Evolutionary conservation across 371 early-diverging fungal genomes (phyloP), one percentile per base, ranked within the genome.

Genomic region (Syncephalis plumigaleata): DNA sequence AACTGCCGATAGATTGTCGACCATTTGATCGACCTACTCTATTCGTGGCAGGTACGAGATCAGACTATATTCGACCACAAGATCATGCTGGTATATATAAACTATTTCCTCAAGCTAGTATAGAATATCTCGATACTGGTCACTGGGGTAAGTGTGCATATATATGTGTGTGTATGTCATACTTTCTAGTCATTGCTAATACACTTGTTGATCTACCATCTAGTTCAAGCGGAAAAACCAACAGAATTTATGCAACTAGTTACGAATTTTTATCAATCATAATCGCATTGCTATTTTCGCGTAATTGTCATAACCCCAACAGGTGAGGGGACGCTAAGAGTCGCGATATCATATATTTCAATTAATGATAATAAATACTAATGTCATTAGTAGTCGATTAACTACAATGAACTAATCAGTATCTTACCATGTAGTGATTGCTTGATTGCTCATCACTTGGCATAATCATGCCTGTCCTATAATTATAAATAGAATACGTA

Each of bases 221-320:
- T 61, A 77, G 82, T 88, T 15, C 91, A 90, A 62, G 75, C 86
- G 1, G 87, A 88, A 55, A 81, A 75, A 53, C 87, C 47, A 55
- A 20, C 8, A 17, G 69, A 67, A 44, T 74, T 74, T 49, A 16
- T 73, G 25, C 53, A 65, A 8, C 46, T 66, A 20, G 66, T 74
- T 15, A 62, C 61, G 2, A 48, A 55, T 16, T 76, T 76, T 59
- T 55, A 63, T 9, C 46, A 57, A 17, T 49, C 46, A 31, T 46
- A 58, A 40, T 59, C n/a, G n/a, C n/a, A n/a, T n/a, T n/a, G n/a
- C n/a, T n/a, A n/a, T n/a, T n/a, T n/a, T n/a, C n/a, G n/a, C n/a
- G n/a, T n/a, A n/a, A n/a, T n/a, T n/a, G n/a, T n/a, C n/a, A n/a
- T n/a, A n/a, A n/a, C n/a, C n/a, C n/a, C n/a, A n/a, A n/a, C n/a